phyloP scores from a whole-genome alignment of 345 rosid genomes.

The Lumnitzera littorea region DNA sequence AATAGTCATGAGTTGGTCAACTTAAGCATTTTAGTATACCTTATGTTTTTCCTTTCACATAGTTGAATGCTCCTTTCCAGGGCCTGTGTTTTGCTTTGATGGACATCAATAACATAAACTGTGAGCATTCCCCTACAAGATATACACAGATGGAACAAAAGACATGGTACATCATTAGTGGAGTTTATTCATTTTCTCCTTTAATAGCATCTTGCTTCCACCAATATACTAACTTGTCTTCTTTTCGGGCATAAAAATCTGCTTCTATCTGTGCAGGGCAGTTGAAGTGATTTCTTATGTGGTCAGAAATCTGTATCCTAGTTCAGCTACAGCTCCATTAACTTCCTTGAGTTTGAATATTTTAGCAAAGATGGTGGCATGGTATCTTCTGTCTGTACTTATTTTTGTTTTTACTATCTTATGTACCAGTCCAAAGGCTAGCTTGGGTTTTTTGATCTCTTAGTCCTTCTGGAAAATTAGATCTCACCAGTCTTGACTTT shows the following conservation, averaged over 20 bases:
- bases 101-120: slow-evolving; percentile 45
- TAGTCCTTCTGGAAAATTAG: not conserved
- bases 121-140: slow-evolving; percentile 32
- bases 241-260: slow-evolving; percentile 9
- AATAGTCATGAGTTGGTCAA: too few relatives aligned
- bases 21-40: not conserved
- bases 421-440: not conserved
- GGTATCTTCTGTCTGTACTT: slow-evolving; percentile 33
- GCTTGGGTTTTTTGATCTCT: slow-evolving; percentile 1
- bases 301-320: slow-evolving; percentile 47
- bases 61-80: slow-evolving; percentile 26
- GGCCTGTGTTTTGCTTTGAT: slow-evolving; percentile 64
- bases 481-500: too few relatives aligned
- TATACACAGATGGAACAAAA: slow-evolving; percentile 42
- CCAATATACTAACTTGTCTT: not conserved
- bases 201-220: slow-evolving; percentile 1
- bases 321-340: slow-evolving; percentile 48
- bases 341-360: slow-evolving; percentile 70
- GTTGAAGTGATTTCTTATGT: slow-evolving; percentile 65
- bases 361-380: slow-evolving; percentile 63
- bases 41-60: not conserved
- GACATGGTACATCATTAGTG: slow-evolving; percentile 43
- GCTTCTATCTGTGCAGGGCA: slow-evolving; percentile 43
- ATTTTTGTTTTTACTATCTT: not conserved
- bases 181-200: slow-evolving; percentile 3